Base-by-base conservation (phyloP, 1,284 basidiomycete species). In the Ustilago shanxiensis region DNA sequence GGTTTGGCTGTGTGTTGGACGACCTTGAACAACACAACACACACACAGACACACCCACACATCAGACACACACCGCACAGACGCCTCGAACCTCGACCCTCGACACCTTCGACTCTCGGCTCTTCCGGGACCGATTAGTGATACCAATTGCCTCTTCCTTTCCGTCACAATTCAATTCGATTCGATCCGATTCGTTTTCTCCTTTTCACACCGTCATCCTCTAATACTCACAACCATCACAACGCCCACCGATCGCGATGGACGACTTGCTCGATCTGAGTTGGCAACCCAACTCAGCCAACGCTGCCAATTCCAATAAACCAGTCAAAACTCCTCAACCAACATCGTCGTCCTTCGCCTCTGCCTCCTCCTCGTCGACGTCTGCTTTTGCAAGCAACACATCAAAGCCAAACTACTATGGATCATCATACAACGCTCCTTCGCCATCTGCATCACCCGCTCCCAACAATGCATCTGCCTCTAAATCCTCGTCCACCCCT, bases 211-310 rank as follows among this genome's bases (percentile, higher is more conserved):
- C 10, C 35, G 37, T 45, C 29, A 45, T 26, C 44, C 22, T n/a
- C 18, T 50, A 24, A 29, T 35, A 24, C 53, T 26, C 10, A 24
- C 16, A 39, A 26, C n/a, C 31, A 53, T 65, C 65, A 59, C 60
- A 63, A 52, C 69, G 55, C 39, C 63, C 52, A 37, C 54, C 60
- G 60, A 64, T 64, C 45, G 58, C 44, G 50, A 86, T 86, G 84
- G 84, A 86, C 63, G 84, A 86, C 50, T 66, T 86, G 31, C 74
- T 83, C 53, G 81, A 79, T 50, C 72, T 86, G 35, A 82, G 77
- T 56, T 86, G 83, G 81, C 62, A 75, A 41, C 66, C 70, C 39
- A 44, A 44, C 20, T 44, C 41, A 44, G 41, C 41, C 41, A 44
- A 44, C 41, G 41, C 41, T 44, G 52, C 69, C 24, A 33, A 41